A percentile compares a stretch with the other conserved stretches of the same genome.
Conservation (phyloP, 1,284 basidiomycete genomes). For the Xerocomus nothofagi region DNA sequence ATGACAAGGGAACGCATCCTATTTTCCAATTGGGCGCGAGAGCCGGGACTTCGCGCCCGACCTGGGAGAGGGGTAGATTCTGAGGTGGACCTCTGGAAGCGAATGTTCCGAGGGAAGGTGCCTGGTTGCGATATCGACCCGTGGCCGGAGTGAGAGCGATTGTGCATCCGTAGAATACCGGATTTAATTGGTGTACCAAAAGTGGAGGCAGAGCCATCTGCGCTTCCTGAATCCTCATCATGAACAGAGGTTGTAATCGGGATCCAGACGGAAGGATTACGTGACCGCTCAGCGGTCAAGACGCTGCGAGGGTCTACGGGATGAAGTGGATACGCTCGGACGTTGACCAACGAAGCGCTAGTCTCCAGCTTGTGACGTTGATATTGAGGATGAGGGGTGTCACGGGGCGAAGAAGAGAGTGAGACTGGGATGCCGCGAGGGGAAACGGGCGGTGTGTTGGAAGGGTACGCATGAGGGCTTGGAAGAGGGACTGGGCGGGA, state of each 20-base stretch:
- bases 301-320: slow-evolving; percentile 37
- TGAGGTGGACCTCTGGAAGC: slow-evolving; percentile 34
- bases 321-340: slow-evolving; percentile 31
- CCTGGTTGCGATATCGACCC: slow-evolving; percentile 23
- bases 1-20: slow-evolving; percentile 30
- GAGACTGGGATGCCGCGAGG: slow-evolving; percentile 26
- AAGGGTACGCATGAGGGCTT: slow-evolving; percentile 7
- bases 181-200: slow-evolving; percentile 37
- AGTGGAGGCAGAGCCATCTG: slow-evolving; percentile 18
- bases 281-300: slow-evolving; percentile 34
- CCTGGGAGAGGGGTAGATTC: slow-evolving; percentile 23
- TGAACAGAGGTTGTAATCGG: slow-evolving; percentile 18
- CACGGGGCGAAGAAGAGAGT: slow-evolving; percentile 31
- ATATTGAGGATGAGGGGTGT: slow-evolving; percentile 22
- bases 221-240: slow-evolving; percentile 29
- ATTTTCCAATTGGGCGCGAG: slow-evolving; percentile 25
- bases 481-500: slow-evolving; percentile 25
- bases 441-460: slow-evolving; percentile 27
- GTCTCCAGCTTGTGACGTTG: slow-evolving; percentile 30
- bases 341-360: slow-evolving; percentile 27
- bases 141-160: slow-evolving; percentile 39
- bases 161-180: slow-evolving; percentile 41
- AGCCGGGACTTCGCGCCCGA: slow-evolving; percentile 31
- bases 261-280: slow-evolving; percentile 27
- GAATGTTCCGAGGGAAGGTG: slow-evolving; percentile 35